Percentiles rank a stretch among this genome's conserved stretches.
phyloP scores from a whole-genome alignment of 257 asterid genomes.

The Nicotiana otophora region DNA sequence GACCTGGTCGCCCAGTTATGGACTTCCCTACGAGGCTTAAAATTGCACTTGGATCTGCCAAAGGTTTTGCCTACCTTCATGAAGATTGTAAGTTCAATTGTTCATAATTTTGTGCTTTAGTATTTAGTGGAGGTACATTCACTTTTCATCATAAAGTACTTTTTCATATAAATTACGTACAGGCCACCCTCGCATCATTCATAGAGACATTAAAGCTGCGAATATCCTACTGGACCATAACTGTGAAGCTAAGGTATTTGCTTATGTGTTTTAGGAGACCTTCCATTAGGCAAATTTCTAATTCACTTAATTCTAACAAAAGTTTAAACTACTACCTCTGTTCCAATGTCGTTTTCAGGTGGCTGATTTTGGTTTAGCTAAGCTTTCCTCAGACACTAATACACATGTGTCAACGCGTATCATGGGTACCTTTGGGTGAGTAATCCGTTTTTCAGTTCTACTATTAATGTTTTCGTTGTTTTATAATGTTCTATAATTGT shows the following conservation, averaged over 20 bases:
- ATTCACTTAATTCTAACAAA: neutral
- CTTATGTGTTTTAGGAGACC: neutral
- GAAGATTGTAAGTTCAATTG: constrained; percentile 60
- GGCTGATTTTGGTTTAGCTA: constrained; percentile 94
- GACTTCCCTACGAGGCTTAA: constrained; percentile 61
- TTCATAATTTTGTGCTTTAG: too few species aligned
- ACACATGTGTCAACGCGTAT: constrained; percentile 93
- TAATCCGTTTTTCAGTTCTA: neutral
- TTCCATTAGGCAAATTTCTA: neutral
- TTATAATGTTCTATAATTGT: neutral
- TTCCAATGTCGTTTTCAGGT: constrained; percentile 34
- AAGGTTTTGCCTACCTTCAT: constrained; percentile 87
- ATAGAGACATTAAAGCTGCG: constrained; percentile 84
- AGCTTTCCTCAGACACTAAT: constrained; percentile 65
- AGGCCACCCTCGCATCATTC: constrained; percentile 97
- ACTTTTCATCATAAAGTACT: neutral
- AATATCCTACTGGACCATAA: constrained; percentile 63
- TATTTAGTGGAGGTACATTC: too few species aligned
- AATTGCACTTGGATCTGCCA: constrained; percentile 85
- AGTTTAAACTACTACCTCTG: neutral
- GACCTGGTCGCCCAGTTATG: constrained; percentile 53
- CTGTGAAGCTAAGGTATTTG: constrained; percentile 72
- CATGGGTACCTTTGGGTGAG: constrained; percentile 94
- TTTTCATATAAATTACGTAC: neutral
- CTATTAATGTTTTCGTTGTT: neutral